Evolutionary conservation across 129 eudicot genomes (phyloP).

Genomic region (Chrysanthemum seticuspe): DNA sequence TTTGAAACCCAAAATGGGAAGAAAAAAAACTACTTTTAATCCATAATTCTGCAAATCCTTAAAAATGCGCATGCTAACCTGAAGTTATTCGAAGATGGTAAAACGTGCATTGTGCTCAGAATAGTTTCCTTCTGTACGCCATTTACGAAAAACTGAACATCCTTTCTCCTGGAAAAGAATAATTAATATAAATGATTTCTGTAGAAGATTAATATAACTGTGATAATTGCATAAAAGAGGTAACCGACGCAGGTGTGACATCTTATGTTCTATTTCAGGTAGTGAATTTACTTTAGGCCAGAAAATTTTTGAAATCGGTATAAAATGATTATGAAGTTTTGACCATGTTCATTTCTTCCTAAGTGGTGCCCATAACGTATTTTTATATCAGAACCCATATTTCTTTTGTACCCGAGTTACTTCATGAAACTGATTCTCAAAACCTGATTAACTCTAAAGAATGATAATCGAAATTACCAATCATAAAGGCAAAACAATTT

Average conservation of each 20-base stretch:
- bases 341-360: background rate
- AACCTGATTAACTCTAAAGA: no score
- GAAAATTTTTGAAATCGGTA: background rate
- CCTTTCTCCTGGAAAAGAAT: no score
- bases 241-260: background rate
- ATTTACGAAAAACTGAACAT: no score
- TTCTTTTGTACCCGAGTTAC: no score
- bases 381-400: background rate
- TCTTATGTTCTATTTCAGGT: background rate
- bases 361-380: background rate
- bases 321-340: background rate
- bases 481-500: background rate
- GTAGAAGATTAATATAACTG: background rate
- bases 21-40: no score
- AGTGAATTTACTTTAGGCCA: background rate
- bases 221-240: background rate
- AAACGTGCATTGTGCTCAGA: no score
- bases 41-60: no score
- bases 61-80: no score
- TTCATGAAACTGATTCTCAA: no score
- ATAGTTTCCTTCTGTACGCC: no score
- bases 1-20: no score
- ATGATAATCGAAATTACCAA: background rate
- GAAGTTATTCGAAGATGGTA: no score
- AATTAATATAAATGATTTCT: background rate